These are phyloP conservation scores for Amyloporia xantha DNA, from an alignment of 768 basidiomycete genomes.

Conservation along the genomic window DNA sequence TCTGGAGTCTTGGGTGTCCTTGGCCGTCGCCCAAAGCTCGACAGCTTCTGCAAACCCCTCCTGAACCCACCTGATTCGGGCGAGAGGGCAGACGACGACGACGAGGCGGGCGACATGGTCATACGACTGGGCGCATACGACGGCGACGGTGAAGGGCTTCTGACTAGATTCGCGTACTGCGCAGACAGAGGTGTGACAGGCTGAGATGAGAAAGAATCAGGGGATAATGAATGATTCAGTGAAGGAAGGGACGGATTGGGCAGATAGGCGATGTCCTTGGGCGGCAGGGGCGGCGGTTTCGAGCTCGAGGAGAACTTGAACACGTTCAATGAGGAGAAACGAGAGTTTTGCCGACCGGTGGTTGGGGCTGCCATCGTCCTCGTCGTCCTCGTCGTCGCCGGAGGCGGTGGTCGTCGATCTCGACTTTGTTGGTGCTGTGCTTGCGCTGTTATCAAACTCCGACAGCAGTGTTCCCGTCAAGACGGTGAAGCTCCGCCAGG, in stretches of 20 bases:
- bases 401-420: background rate
- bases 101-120: conserved; percentile 14
- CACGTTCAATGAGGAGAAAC: conserved; percentile 36
- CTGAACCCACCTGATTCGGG: conserved; percentile 21
- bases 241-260: conserved; percentile 34
- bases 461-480: too few species aligned
- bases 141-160: conserved; percentile 23
- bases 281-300: conserved; percentile 53
- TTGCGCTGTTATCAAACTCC: background rate
- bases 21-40: conserved; percentile 26
- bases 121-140: conserved; percentile 17
- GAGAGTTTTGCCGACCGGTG: conserved; percentile 26
- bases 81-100: conserved; percentile 16
- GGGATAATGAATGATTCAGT: conserved; percentile 38
- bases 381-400: conserved; percentile 8
- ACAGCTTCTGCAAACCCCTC: conserved; percentile 31
- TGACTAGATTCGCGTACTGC: conserved; percentile 24
- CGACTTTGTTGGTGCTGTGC: background rate
- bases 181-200: conserved; percentile 21
- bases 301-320: conserved; percentile 30
- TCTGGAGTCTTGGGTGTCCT: conserved; percentile 27
- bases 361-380: conserved; percentile 17
- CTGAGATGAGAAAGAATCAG: conserved; percentile 29
- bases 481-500: too few species aligned
- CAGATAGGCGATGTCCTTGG: conserved; percentile 54